phyloP scores from a whole-genome alignment of 2,329 filamentous ascomycete genomes.

The Coleophoma crateriformis region DNA sequence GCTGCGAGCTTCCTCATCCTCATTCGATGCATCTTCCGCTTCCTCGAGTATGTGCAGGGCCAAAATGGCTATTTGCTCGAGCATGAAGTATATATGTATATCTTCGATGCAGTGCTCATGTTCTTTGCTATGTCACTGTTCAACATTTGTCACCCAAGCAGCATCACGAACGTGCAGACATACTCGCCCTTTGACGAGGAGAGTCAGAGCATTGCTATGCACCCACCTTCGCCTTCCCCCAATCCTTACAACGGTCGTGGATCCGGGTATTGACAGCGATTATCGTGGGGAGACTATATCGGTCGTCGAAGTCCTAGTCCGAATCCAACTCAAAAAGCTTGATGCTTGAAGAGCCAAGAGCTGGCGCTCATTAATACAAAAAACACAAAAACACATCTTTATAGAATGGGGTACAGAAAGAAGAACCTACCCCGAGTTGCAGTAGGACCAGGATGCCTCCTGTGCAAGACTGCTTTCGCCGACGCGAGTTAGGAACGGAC shows the following conservation, averaged over 20 bases:
- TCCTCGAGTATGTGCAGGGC: slow-evolving; percentile 38
- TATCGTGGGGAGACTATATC: background rate
- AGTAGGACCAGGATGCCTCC: no score
- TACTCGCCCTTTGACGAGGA: background rate
- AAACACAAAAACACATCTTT: no score
- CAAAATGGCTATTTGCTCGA: slow-evolving; percentile 33
- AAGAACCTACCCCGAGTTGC: no score
- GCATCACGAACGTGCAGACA: background rate
- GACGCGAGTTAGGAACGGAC: no score
- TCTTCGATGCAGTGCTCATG: slow-evolving; percentile 37
- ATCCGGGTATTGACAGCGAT: background rate
- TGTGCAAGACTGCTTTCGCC: no score
- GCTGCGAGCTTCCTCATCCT: slow-evolving; percentile 35
- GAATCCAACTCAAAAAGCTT: background rate
- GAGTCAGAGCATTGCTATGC: background rate
- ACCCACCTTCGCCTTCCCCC: background rate
- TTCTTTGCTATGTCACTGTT: slow-evolving; percentile 29
- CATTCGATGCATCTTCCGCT: slow-evolving; percentile 36
- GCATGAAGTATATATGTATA: slow-evolving; percentile 36
- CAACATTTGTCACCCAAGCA: slow-evolving; percentile 26
- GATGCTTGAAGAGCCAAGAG: background rate
- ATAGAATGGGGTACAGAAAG: no score
- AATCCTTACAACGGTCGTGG: background rate
- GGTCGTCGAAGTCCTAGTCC: background rate
- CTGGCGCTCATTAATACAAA: no score